Base-by-base conservation (phyloP, 257 asterid genomes). In the Rhazya stricta region DNA sequence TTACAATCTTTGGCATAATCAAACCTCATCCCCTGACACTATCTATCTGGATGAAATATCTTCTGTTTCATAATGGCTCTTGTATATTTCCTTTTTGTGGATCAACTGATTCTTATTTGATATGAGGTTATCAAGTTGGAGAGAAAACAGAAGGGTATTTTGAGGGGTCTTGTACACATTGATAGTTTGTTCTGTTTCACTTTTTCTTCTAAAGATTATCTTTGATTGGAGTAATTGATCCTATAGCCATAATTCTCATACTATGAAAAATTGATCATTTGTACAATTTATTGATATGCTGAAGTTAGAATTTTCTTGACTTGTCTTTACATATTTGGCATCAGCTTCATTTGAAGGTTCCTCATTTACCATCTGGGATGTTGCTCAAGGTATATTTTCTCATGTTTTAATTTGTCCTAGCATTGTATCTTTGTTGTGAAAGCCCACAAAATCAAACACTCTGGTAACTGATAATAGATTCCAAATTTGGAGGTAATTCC, bases 291-390 rank as follows among this genome's bases (percentile, higher is more conserved):
- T 39, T 65, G 29, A 51, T 37, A 61, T 41, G 36, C 19, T 48
- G 67, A n/a, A 56, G 29, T 54, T 62, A 10, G 42, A 62, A 23
- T 73, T 85, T 81, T 86, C 92, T 91, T 93, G 86, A 93, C 96
- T 32, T 77, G 39, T 70, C 79, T 82, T 67, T 78, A 93, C 98
- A 77, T 91, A 86, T 91, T 82, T 95, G 84, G 98, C 99, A 50
- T 92, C 99, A 67, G 98, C 98, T 77, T 92, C 99, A 32, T 95
- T 76, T 74, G 91, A 86, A 84, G 90, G 89, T 78, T 87, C 99
- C 69, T 89, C 98, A 75, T 95, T 95, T 91, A 92, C 91, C 78
- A 80, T 95, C 69, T 95, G 98, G 99, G 97, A 95, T 85, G 96
- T 92, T 82, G 89, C 98, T 78, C 96, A 88, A 92, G 98, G 98